These are phyloP conservation scores for Lobulomyces angularis DNA, from an alignment of 192 early-diverging fungal species.

Conservation along the genomic window DNA sequence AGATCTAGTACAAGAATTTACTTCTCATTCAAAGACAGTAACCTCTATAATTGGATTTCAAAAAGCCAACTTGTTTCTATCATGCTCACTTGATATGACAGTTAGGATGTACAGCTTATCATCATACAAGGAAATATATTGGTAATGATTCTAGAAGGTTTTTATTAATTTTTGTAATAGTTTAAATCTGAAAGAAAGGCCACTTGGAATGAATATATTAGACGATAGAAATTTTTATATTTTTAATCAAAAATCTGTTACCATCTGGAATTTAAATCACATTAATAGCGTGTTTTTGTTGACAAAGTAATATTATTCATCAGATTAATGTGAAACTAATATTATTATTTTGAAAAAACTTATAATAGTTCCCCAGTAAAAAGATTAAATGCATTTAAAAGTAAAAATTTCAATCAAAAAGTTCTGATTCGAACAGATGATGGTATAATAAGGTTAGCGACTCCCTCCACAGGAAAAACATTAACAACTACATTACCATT, in stretches of 20 bases:
- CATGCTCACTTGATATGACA: constrained; percentile 25
- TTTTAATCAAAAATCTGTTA: constrained; percentile 11
- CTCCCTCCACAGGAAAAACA: constrained; percentile 25
- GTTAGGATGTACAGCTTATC: constrained; percentile 33
- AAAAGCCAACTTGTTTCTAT: constrained; percentile 22
- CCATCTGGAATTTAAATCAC: constrained; percentile 33
- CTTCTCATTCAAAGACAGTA: constrained; percentile 26
- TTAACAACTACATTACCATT: constrained; percentile 36
- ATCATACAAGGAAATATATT: constrained; percentile 33
- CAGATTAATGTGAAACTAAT: background rate
- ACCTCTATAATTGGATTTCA: constrained; percentile 25
- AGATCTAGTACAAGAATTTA: constrained; percentile 34
- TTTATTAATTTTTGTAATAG: constrained; percentile 10
- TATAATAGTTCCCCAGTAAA: constrained; percentile 15
- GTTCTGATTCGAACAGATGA: constrained; percentile 29
- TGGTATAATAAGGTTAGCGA: constrained; percentile 30
- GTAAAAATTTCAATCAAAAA: constrained; percentile 8
- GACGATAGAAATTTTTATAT: constrained; percentile 29
- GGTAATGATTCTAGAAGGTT: constrained; percentile 14
- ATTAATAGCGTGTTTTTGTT: constrained; percentile 34
- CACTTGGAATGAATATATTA: constrained; percentile 22
- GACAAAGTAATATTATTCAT: constrained; percentile 17
- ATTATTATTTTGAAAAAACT: background rate
- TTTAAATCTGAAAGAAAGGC: constrained; percentile 24
- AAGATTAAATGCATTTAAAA: constrained; percentile 11